A percentile compares a stretch with the other conserved stretches of the same genome.
These are phyloP conservation scores for Heterococcus sp. DNA, from an alignment of 108 stramenopile genomes.

Conservation along the genomic window DNA sequence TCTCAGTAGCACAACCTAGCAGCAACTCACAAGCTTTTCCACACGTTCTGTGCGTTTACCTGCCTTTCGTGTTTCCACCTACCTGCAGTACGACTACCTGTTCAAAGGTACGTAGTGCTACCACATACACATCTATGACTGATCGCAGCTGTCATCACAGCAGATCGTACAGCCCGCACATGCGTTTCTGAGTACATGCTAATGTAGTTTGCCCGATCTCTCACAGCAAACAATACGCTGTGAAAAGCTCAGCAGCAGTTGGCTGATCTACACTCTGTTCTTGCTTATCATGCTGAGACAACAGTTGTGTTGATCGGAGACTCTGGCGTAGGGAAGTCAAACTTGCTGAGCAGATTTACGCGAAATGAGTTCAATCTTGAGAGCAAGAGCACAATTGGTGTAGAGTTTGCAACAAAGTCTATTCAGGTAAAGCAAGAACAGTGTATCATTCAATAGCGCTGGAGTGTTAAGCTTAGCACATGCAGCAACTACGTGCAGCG, in stretches of 20 bases:
- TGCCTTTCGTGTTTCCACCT: background rate
- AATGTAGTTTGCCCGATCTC: background rate
- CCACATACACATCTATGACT: too few species aligned
- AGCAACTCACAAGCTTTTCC: background rate
- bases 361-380: constrained; percentile 98
- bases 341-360: constrained; percentile 93
- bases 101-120: constrained; percentile 3
- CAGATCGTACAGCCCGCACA: background rate
- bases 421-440: constrained; percentile 84
- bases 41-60: background rate
- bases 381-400: constrained; percentile 95
- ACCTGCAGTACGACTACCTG: background rate
- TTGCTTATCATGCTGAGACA: background rate
- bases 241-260: too few species aligned
- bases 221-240: background rate
- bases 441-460: too few species aligned
- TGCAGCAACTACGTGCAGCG: too few species aligned
- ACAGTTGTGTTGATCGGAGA: constrained; percentile 65
- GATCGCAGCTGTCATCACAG: background rate
- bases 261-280: background rate
- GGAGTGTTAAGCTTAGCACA: too few species aligned
- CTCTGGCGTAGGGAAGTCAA: constrained; percentile 84
- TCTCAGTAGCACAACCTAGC: background rate
- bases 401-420: constrained; percentile 95
- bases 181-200: background rate